A percentile compares a stretch with the other conserved stretches of the same genome.
phyloP scores from a whole-genome alignment of 1,139 yeast genomes.

The Protomyces arabidopsidicola region DNA sequence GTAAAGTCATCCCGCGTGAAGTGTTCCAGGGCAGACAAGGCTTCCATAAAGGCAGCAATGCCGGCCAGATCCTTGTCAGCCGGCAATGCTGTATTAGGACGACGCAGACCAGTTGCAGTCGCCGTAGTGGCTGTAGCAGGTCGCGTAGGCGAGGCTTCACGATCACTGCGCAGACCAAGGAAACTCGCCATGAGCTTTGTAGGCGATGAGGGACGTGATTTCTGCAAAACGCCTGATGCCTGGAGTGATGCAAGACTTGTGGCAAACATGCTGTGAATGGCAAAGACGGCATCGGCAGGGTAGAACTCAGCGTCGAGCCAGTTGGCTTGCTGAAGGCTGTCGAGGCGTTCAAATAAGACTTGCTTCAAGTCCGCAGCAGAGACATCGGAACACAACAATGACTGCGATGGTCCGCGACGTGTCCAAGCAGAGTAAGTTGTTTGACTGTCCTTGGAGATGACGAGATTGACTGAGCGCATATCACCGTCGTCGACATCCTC shows the following conservation, averaged over 20 bases:
- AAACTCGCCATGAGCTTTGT: conserved; percentile 15
- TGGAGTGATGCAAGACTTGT: not conserved
- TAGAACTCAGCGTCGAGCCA: conserved; percentile 1
- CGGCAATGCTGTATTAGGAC: not conserved
- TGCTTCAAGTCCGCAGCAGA: not conserved
- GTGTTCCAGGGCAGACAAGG: conserved; percentile 8
- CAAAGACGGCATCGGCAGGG: not conserved
- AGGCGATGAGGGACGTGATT: conserved; percentile 15
- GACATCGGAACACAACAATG: conserved; percentile 7
- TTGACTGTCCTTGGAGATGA: not conserved
- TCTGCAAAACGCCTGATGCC: not conserved
- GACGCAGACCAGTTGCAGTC: not conserved
- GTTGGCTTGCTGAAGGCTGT: not conserved
- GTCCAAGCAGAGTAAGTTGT: not conserved
- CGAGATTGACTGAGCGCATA: not conserved
- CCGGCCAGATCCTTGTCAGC: conserved; percentile 6
- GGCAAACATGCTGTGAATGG: conserved; percentile 2
- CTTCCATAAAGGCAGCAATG: conserved; percentile 6
- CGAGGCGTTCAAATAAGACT: not conserved
- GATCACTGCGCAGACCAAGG: conserved; percentile 5
- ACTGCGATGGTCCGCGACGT: not conserved
- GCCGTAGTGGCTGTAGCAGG: not conserved
- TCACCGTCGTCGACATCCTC: not conserved
- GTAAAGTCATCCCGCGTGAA: conserved; percentile 16
- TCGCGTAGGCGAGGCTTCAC: conserved; percentile 6